Percentiles rank a stretch among this genome's conserved stretches.
phyloP scores from a whole-genome alignment of 768 basidiomycete genomes.

The Rhizopogon vinicolor region DNA sequence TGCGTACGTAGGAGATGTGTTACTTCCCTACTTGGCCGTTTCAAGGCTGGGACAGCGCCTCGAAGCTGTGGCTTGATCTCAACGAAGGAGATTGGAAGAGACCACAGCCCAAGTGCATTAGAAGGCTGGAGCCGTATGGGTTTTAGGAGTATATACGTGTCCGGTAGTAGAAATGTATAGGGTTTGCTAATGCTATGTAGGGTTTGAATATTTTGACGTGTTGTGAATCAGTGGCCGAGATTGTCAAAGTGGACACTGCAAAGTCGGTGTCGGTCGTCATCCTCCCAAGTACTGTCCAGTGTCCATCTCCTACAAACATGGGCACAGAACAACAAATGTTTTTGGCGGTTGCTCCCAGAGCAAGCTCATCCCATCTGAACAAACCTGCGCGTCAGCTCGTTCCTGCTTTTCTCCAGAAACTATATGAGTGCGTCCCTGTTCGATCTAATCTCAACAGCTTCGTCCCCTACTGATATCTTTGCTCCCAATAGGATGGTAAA shows the following conservation, averaged over 20 bases:
- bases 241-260: not conserved
- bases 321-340: slow-evolving; percentile 54
- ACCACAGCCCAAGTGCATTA: slow-evolving; percentile 21
- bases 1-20: slow-evolving; percentile 16
- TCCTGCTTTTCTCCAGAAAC: slow-evolving; percentile 89
- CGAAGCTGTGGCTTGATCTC: not conserved
- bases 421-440: slow-evolving; percentile 68
- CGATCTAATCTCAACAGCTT: slow-evolving; percentile 6
- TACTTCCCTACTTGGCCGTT: slow-evolving; percentile 19
- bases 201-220: not conserved
- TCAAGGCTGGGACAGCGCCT: not conserved
- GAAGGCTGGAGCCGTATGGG: slow-evolving; percentile 6
- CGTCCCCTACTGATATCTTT: slow-evolving; percentile 4
- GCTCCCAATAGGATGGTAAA: slow-evolving; percentile 74
- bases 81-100: slow-evolving; percentile 14
- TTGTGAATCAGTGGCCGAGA: not conserved
- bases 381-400: slow-evolving; percentile 48
- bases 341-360: slow-evolving; percentile 41
- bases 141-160: not conserved
- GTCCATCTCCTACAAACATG: slow-evolving; percentile 21
- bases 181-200: no score
- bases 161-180: not conserved
- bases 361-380: slow-evolving; percentile 36
- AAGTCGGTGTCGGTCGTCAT: not conserved
- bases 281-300: not conserved